Evolutionary conservation across 495 filamentous ascomycete species (phyloP).

Genomic region (Symbiotaphrina buchneri): DNA sequence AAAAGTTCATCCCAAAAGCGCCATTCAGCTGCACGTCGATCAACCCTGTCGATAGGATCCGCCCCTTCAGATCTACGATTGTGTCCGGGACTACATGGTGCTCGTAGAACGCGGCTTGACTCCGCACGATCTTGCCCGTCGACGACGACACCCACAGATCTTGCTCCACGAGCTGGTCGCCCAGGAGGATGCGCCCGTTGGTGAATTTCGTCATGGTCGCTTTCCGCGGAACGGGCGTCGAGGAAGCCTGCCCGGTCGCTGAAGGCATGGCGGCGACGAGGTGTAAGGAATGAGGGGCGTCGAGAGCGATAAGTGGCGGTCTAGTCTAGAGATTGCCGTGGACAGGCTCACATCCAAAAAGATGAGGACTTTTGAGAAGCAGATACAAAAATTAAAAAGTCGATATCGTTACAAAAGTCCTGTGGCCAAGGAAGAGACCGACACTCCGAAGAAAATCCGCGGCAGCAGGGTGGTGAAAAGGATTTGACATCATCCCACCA

Average conservation of each 20-base stretch:
- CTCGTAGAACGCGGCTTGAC: conserved; percentile 56
- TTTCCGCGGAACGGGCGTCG: conserved; percentile 12
- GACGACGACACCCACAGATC: conserved; percentile 61
- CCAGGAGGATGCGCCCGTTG: conserved; percentile 50
- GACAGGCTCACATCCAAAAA: no score
- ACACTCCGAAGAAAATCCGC: no score
- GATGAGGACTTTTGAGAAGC: no score
- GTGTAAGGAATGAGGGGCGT: not conserved
- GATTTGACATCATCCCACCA: no score
- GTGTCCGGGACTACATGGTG: conserved; percentile 32
- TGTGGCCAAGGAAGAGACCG: no score
- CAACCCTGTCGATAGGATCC: conserved; percentile 59
- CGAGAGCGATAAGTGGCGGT: no score
- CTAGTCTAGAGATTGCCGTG: no score
- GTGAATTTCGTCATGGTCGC: conserved; percentile 61
- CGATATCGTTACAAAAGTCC: no score
- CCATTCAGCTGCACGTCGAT: conserved; percentile 80
- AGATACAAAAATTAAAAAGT: no score
- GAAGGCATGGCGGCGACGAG: not conserved
- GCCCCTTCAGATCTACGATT: conserved; percentile 49
- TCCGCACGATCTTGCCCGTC: conserved; percentile 53
- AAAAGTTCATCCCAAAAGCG: conserved; percentile 72
- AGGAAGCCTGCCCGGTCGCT: conserved; percentile 2
- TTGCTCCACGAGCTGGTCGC: conserved; percentile 35
- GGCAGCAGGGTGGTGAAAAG: no score